Conservation (phyloP, 352 stramenopile genomes). For the Globisporangium nodosum region DNA sequence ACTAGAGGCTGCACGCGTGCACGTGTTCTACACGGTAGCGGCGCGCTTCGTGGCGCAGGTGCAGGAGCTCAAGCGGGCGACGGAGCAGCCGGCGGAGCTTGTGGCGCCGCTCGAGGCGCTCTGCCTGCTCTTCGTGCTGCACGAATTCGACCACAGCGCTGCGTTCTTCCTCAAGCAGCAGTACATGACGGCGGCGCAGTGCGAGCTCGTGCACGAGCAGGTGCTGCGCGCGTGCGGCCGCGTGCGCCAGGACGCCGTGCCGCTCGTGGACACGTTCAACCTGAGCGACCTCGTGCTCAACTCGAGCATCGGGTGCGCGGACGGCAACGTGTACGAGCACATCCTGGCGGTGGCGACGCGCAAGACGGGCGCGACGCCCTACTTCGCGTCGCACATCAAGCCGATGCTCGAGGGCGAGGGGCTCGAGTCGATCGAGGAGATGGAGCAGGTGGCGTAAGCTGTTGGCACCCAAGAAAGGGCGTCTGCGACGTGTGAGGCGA, state of each 20-base stretch:
- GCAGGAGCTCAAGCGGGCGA: slow-evolving; percentile 26
- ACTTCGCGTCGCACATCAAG: slow-evolving; percentile 55
- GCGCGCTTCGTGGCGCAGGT: slow-evolving; percentile 50
- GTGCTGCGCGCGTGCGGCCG: slow-evolving; percentile 36
- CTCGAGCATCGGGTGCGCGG: slow-evolving; percentile 49
- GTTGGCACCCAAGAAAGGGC: background rate
- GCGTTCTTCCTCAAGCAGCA: slow-evolving; percentile 54
- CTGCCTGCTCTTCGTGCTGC: slow-evolving; percentile 71
- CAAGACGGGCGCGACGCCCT: slow-evolving; percentile 36
- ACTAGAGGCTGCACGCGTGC: slow-evolving; percentile 59
- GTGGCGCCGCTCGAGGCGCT: slow-evolving; percentile 51
- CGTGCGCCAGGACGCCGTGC: slow-evolving; percentile 55
- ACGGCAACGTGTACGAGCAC: slow-evolving; percentile 75
- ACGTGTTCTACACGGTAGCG: slow-evolving; percentile 76
- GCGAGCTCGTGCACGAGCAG: slow-evolving; percentile 35
- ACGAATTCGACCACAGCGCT: slow-evolving; percentile 52
- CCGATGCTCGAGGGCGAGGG: slow-evolving; percentile 50
- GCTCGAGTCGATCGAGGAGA: slow-evolving; percentile 19
- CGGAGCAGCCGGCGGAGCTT: slow-evolving; percentile 19
- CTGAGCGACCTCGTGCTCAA: slow-evolving; percentile 66
- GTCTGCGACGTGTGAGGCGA: slow-evolving; percentile 1
- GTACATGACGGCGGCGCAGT: slow-evolving; percentile 53
- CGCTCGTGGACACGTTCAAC: slow-evolving; percentile 73
- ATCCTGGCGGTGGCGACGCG: slow-evolving; percentile 37
- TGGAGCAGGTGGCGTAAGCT: background rate